phyloP scores from a whole-genome alignment of 176 grass and related monocot genomes.

The Cenchrus fungigraminus region DNA sequence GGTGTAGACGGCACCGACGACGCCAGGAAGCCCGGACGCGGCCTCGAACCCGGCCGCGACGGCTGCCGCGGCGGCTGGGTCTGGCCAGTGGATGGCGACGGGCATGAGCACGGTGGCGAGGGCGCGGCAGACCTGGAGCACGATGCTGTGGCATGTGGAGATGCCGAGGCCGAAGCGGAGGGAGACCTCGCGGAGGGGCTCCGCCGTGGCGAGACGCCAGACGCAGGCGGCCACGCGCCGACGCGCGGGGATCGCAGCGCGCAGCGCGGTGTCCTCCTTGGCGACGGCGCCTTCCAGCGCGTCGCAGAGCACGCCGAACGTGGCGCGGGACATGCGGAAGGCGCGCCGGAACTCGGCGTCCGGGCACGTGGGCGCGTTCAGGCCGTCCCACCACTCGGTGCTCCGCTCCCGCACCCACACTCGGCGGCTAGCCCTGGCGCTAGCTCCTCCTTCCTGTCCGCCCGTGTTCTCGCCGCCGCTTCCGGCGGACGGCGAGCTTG shows the following conservation, averaged over 20 bases:
- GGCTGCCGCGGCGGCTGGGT: neutral
- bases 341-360: constrained; percentile 69
- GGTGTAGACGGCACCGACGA: constrained; percentile 63
- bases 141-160: constrained; percentile 84
- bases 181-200: constrained; percentile 69
- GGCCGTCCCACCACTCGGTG: constrained; percentile 77
- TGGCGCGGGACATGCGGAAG: constrained; percentile 78
- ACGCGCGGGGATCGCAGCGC: constrained; percentile 64
- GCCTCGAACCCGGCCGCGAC: constrained; percentile 38
- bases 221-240: constrained; percentile 73
- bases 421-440: constrained; percentile 29
- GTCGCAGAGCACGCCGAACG: constrained; percentile 66
- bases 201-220: constrained; percentile 78
- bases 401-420: constrained; percentile 69
- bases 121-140: constrained; percentile 73
- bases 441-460: neutral
- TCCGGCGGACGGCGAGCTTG: constrained; percentile 6
- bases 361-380: constrained; percentile 50
- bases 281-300: constrained; percentile 58
- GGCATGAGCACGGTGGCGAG: constrained; percentile 60
- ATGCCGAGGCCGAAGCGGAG: constrained; percentile 79
- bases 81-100: constrained; percentile 58
- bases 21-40: constrained; percentile 54
- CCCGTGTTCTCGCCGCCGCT: neutral
- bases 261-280: constrained; percentile 78